phyloP scores from a whole-genome alignment of 148 eudicot genomes.

The Heliamphora exappendiculata region DNA sequence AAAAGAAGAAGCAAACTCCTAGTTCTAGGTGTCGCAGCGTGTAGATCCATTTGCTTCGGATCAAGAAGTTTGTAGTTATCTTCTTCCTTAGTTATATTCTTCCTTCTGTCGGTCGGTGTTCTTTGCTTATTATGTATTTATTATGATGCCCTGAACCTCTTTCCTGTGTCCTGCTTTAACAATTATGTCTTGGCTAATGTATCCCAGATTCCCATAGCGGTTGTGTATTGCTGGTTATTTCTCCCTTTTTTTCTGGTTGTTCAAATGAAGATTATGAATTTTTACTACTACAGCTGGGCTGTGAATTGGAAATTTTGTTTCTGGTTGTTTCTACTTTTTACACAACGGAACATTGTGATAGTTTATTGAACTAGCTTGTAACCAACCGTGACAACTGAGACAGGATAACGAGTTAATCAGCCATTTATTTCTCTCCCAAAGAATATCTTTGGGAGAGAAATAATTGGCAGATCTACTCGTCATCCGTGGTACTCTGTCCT shows the following conservation, averaged over 20 bases:
- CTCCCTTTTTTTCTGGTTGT: not conserved
- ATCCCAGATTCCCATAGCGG: not conserved
- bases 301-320: too few species aligned
- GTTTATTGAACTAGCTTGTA: too few species aligned
- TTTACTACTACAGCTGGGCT: not conserved
- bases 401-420: too few species aligned
- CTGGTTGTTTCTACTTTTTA: too few species aligned
- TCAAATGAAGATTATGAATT: not conserved
- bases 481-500: too few species aligned
- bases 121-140: not conserved
- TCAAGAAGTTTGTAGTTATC: slow-evolving; percentile 2
- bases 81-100: not conserved
- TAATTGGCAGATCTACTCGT: too few species aligned
- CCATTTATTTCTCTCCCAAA: too few species aligned
- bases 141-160: not conserved
- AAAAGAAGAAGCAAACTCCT: slow-evolving; percentile 49
- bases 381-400: too few species aligned
- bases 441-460: too few species aligned
- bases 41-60: not conserved
- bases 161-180: not conserved
- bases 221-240: not conserved
- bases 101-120: not conserved
- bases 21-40: slow-evolving; percentile 19
- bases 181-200: not conserved
- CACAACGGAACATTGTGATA: too few species aligned